phyloP scores from a whole-genome alignment of 2,329 filamentous ascomycete species.

The Penicillium sp. region DNA sequence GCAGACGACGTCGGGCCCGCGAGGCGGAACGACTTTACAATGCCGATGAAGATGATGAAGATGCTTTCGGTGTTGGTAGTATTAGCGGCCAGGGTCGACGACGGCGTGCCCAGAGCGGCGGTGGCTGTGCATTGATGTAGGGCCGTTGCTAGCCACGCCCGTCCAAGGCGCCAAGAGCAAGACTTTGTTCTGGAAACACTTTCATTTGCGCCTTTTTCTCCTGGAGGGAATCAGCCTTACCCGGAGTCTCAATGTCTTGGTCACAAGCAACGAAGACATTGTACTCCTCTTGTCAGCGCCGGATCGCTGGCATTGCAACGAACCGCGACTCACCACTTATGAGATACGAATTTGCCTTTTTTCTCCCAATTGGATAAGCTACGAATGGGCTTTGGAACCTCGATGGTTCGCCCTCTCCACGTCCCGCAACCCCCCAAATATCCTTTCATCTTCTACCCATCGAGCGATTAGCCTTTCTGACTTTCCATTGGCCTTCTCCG shows the following conservation, averaged over 20 bases:
- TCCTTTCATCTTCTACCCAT: neutral
- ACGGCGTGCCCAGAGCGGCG: slow-evolving; percentile 61
- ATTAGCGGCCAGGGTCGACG: slow-evolving; percentile 47
- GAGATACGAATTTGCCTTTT: neutral
- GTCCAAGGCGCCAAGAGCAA: neutral
- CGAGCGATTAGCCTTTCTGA: neutral
- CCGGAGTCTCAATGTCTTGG: neutral
- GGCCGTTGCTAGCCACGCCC: neutral
- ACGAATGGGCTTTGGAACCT: neutral
- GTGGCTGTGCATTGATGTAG: slow-evolving; percentile 67
- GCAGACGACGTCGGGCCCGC: slow-evolving; percentile 73
- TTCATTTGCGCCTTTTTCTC: neutral
- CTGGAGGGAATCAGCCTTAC: neutral
- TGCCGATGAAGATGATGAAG: slow-evolving; percentile 72
- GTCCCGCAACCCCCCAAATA: neutral
- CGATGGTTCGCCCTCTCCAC: slow-evolving; percentile 1
- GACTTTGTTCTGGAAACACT: neutral
- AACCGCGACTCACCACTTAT: neutral
- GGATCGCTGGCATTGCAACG: slow-evolving; percentile 13
- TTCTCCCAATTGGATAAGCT: neutral
- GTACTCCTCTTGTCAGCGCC: slow-evolving; percentile 11
- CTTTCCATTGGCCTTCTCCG: neutral
- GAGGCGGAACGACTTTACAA: slow-evolving; percentile 80
- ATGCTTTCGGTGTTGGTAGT: slow-evolving; percentile 35
- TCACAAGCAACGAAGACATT: neutral